Evolutionary conservation across 495 filamentous ascomycete species (phyloP), one percentile per base, ranked within the genome.

Genomic region (Chaetomium fimeti): DNA sequence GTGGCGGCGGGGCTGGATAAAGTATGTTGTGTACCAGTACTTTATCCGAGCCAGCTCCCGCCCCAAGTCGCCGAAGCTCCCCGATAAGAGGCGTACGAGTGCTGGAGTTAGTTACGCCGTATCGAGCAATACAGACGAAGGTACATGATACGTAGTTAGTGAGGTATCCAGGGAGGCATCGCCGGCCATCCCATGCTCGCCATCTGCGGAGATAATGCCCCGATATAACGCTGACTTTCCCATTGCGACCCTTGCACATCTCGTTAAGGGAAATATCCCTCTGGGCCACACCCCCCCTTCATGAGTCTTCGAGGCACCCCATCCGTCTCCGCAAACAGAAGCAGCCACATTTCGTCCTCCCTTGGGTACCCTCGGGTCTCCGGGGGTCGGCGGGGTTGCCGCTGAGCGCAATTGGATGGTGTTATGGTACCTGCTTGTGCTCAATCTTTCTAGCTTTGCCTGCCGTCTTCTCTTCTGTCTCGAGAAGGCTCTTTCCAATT

Each of bases 11-110:
- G 28, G 29, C 11, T 25, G 28, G 27, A 29, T 40, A 51, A 38
- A 54, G 13, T 52, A 28, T 52, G 22, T 2, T n/a, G n/a, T n/a
- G 47, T 40, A 61, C 32, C 28, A 6, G 2, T 52, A 61, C 43
- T 60, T 60, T 61, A 51, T 20, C 59, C 29, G 59, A 61, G 40
- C 5, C 45, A 48, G 43, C 1, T 25, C 24, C n/a, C 25, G 15
- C 12, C n/a, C n/a, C n/a, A n/a, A n/a, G n/a, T 29, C 29, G 2
- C 22, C 22, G 15, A 20, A 48, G n/a, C 15, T 0, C 45, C 43
- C n/a, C 57, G 45, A 60, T 60, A 60, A 25, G 18, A 60, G 28
- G 25, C 40, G 22, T 47, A n/a, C n/a, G n/a, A n/a, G n/a, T n/a
- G n/a, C n/a, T n/a, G n/a, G n/a, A n/a, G n/a, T n/a, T n/a, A n/a